Base-by-base conservation (phyloP, 1,139 yeast species). In the Geotrichum fermentans region DNA sequence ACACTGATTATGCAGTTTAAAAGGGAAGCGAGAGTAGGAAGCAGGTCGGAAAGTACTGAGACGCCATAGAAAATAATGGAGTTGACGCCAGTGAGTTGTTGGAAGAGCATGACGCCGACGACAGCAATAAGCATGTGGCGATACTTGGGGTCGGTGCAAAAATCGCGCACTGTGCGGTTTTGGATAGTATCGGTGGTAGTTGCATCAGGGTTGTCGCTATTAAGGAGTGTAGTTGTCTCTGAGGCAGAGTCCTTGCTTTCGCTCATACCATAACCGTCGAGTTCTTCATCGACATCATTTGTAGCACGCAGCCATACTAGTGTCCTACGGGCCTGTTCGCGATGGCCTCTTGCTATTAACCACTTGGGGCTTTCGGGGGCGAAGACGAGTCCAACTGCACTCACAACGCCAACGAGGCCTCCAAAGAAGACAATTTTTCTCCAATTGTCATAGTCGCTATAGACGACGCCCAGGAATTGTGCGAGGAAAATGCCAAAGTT, bases 41-140 rank as follows among this genome's bases (percentile, higher is more conserved):
- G 75, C 2, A 84, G 72, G 6, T 79, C 71, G 18, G 83, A 74
- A 49, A 92, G 72, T 3, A 90, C 85, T 7, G 87, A 78, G 3
- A 89, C 96, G 3, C 98, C 97, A 64, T 90, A 92, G 64, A 90
- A 88, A 20, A 90, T 79, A 54, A 92, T 88, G 0, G 96, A 81
- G 66, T 92, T 92, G 62, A 92, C 85, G 26, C 98, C 98, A 58
- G 90, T 82, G 54, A 90, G 78, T 64, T 92, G 98, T 67, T 92
- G 97, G 29, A 90, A 82, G n/a, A 82, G 71, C 73, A 90, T 78
- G 29, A 88, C 75, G 1, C 86, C 81, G 0, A 89, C 78, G 3
- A 90, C 84, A 0, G 82, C 86, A 32, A 77, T 61, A 43, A 81
- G 71, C 8, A 92, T 81, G 45, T 76, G 77, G 41, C 71, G 67